Evolutionary conservation across 768 basidiomycete species (phyloP), one percentile per base, ranked within the genome.

Genomic region (Clathrus columnatus): DNA sequence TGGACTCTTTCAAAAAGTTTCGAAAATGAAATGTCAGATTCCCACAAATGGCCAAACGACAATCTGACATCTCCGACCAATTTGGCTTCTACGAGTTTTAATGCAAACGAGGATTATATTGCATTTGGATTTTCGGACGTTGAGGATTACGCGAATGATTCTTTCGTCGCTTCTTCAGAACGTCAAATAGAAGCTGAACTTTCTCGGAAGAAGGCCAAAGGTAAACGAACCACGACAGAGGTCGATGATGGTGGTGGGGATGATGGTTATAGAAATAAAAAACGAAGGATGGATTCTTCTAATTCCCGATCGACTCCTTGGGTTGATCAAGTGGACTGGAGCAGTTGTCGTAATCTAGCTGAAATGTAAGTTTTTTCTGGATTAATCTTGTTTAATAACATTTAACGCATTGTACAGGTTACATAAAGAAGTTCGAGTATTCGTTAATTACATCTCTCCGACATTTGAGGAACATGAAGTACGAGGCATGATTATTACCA

Each of bases 361-460:
- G 88, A 94, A 66, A 75, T 94, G 91, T 93, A 62, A 54, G 86
- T 78, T 8, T 29, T 45, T 27, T 10, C 18, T 51, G 11, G 11
- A n/a, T 17, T 20, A 43, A 36, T 51, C 26, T 50, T 50, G 50
- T n/a, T 8, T 47, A 27, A 24, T 29, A 16, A 42, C 27, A 46
- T 18, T 23, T 48, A 42, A 50, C 44, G 10, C 42, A 53, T 36
- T 45, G 20, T 17, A 18, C 51, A 94, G 95, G 79, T 68, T 98
- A 54, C 89, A 96, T 63, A 71, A 73, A 16, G 96, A 99, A 68
- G 88, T 96, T 5, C 75, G 82, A 54, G 85, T 91, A 0, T 97
- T 91, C 63, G 81, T 86, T 20, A 71, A 78, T 5, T 96, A 90
- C 76, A 89, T 98, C 68, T 87, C 88, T 0, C 94, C 96, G 0